phyloP scores from a whole-genome alignment of 1,284 basidiomycete genomes.

The Papiliotrema laurentii region DNA sequence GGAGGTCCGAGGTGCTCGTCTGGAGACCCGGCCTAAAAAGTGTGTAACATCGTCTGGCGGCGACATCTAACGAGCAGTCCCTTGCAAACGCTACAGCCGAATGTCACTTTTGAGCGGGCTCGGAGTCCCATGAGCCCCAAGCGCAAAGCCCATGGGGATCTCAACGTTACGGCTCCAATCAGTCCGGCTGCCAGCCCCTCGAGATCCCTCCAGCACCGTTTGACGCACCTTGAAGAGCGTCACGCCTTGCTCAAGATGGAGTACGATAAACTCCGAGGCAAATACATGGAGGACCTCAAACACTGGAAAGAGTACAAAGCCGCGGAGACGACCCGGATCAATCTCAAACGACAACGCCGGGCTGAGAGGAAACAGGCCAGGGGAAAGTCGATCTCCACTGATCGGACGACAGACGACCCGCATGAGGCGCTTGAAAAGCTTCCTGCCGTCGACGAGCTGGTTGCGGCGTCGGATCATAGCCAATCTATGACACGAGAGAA shows the following conservation, averaged over 20 bases:
- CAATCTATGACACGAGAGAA: no score
- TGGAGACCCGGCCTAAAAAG: no score
- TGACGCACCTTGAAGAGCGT: slow-evolving; percentile 19
- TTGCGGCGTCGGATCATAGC: slow-evolving; percentile 6
- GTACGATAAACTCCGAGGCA: slow-evolving; percentile 17
- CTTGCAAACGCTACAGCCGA: background rate
- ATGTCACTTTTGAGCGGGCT: no score
- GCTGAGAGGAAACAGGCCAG: slow-evolving; percentile 5
- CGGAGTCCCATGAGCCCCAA: no score
- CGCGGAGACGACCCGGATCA: slow-evolving; percentile 19
- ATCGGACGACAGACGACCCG: background rate
- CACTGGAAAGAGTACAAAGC: slow-evolving; percentile 35
- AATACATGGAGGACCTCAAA: slow-evolving; percentile 18
- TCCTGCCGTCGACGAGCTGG: background rate
- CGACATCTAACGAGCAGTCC: background rate
- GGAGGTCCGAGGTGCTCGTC: background rate
- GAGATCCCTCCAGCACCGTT: slow-evolving; percentile 5
- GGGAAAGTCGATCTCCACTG: background rate
- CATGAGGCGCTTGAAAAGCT: background rate
- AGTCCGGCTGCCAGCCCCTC: background rate
- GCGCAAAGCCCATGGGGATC: no score
- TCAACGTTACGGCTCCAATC: no score
- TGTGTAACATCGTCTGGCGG: no score
- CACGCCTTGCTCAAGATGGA: slow-evolving; percentile 22
- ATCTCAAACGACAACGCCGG: slow-evolving; percentile 19